phyloP scores from a whole-genome alignment of 768 basidiomycete species.

The Psilocybe cubensis region DNA sequence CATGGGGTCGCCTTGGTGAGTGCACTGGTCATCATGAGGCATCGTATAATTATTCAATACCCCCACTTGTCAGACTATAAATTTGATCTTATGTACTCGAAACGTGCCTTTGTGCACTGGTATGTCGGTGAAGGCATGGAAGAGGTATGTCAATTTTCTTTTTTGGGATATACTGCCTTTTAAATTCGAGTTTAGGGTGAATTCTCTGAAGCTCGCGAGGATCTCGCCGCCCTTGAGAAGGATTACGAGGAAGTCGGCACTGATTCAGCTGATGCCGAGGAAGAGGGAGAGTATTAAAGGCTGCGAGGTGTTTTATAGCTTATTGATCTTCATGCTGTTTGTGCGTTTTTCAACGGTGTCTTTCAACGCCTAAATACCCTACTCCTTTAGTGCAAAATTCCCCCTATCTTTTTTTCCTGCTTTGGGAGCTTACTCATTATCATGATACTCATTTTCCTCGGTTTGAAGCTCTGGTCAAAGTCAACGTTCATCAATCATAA shows the following conservation, averaged over 20 bases:
- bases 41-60: neutral
- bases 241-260: constrained; percentile 86
- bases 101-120: constrained; percentile 91
- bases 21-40: neutral
- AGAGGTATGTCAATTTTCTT: constrained; percentile 43
- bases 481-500: constrained; percentile 26
- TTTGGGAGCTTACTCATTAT: neutral
- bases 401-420: constrained; percentile 9
- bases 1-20: constrained; percentile 75
- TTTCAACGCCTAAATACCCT: constrained; percentile 24
- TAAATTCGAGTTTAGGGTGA: constrained; percentile 64
- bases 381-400: constrained; percentile 14
- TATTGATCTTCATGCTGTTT: constrained; percentile 5
- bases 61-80: constrained; percentile 72
- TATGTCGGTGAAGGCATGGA: constrained; percentile 99
- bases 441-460: neutral
- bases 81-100: constrained; percentile 97
- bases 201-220: constrained; percentile 98
- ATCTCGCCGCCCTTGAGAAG: constrained; percentile 99
- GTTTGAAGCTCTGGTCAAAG: constrained; percentile 17
- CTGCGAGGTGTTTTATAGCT: neutral
- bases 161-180: neutral
- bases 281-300: constrained; percentile 37
- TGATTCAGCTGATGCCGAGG: constrained; percentile 54
- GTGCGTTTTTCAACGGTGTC: constrained; percentile 15